Conservation (phyloP, 306 rosid species). For the Rubus parviflorus region DNA sequence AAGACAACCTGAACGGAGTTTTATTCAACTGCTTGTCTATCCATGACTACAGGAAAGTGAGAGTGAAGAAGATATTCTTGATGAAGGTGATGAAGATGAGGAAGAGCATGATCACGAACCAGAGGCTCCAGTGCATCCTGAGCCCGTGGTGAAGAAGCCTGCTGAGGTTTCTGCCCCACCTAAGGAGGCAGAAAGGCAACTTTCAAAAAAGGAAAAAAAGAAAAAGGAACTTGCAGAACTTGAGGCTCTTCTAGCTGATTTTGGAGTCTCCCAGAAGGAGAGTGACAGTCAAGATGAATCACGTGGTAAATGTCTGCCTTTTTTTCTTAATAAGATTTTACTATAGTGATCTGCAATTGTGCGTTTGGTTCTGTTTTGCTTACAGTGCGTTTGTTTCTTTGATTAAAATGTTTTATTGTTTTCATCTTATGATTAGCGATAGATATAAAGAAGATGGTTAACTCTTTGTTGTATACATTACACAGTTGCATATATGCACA, state of each 20-base stretch:
- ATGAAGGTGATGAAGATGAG: conserved; percentile 92
- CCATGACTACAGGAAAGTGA: conserved; percentile 63
- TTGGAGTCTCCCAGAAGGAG: conserved; percentile 66
- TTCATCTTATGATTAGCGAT: background rate
- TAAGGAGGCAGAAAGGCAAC: conserved; percentile 83
- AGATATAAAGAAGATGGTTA: background rate
- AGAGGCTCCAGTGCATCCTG: conserved; percentile 48
- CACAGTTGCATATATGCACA: background rate
- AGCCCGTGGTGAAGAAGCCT: conserved; percentile 53
- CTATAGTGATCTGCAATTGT: background rate
- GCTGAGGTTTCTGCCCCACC: conserved; percentile 52
- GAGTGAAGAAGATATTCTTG: conserved; percentile 85
- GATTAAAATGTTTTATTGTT: background rate
- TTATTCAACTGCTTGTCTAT: background rate
- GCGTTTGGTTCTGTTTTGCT: background rate
- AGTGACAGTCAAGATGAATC: conserved; percentile 64
- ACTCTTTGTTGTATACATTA: background rate
- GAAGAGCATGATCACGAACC: conserved; percentile 77
- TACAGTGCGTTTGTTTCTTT: background rate
- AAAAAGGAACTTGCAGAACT: conserved; percentile 96
- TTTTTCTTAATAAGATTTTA: conserved; percentile 8
- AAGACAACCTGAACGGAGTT: background rate
- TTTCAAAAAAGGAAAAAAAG: conserved; percentile 87
- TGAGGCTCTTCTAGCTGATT: conserved; percentile 92
- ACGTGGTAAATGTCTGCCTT: conserved; percentile 45